Conservation (phyloP, 108 stramenopile genomes). For the Ochromonas danica region DNA sequence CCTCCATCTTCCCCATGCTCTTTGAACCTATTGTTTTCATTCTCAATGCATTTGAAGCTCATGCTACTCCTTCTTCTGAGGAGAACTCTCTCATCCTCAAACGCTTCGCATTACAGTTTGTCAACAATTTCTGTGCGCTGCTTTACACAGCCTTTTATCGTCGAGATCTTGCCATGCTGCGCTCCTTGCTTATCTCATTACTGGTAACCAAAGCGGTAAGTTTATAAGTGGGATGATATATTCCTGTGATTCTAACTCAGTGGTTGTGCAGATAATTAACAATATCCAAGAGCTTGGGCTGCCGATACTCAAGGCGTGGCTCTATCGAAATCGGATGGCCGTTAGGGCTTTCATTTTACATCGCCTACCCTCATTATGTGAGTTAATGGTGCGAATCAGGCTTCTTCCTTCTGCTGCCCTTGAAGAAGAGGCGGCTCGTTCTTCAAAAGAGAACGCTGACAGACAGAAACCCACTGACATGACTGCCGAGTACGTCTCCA, state of each 20-base stretch:
- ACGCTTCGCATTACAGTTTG: conserved; percentile 54
- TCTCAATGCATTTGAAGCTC: conserved; percentile 48
- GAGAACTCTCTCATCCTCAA: conserved; percentile 47
- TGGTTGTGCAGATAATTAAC: not conserved
- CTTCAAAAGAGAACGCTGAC: too few species aligned
- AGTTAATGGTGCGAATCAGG: too few species aligned
- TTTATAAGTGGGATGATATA: too few species aligned
- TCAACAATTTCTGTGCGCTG: conserved; percentile 45
- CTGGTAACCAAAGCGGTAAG: conserved; percentile 5
- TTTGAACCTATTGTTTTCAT: conserved; percentile 24
- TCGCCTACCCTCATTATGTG: too few species aligned
- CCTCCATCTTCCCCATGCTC: not conserved
- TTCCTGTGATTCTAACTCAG: too few species aligned
- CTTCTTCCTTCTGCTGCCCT: too few species aligned
- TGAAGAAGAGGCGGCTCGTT: too few species aligned
- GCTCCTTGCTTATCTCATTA: conserved; percentile 9
- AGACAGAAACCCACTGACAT: too few species aligned
- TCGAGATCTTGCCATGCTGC: not conserved
- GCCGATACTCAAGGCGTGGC: too few species aligned
- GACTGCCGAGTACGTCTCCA: too few species aligned
- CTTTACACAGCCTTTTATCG: conserved; percentile 45
- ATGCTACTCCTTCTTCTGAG: conserved; percentile 22
- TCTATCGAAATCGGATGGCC: too few species aligned
- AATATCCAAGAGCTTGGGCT: not conserved
- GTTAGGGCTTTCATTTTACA: too few species aligned